Evolutionary conservation across 1,284 basidiomycete genomes (phyloP), one percentile per base, ranked within the genome.

Genomic region (Earliella scabrosa): DNA sequence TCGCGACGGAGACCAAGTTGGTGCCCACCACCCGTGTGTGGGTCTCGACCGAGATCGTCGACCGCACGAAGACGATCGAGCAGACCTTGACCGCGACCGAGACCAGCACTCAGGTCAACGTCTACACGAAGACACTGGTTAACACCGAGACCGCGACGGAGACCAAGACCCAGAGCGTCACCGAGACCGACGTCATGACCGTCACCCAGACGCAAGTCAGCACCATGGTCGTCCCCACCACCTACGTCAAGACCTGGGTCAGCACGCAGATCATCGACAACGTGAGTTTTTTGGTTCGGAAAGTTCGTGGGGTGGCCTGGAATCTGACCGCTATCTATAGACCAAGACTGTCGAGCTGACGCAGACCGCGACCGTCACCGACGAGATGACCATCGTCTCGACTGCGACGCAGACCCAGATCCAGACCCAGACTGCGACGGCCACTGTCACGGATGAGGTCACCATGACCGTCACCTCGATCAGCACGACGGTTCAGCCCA

Each of bases 1-100:
- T 80, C 59, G 73, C 78, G 66, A 87, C 86, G 3, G 83, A 82
- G 13, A 75, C 81, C 24, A 69, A 81, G 68, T 70, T 82, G 29
- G 73, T 83, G 32, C 84, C 83, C 45, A 87, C 86, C 31, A 87
- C 86, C 18, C 77, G 79, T 44, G 77, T 86, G 43, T 87, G 79
- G 78, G 77, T 85, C 20, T 87, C 85, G 11, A 88, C 86, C 20
- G 80, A 87, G 70, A 73, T 81, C 66, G 77, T 85, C 63, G 82
- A 87, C 73, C 72, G 77, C 50, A 87, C 85, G 54, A 71, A 79
- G 70, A 78, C 73, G 18, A 36, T 80, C 54, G 78, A 83, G 60
- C 80, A 86, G 69, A 86, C 83, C 34, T 71, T 84, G 63, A 87
- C 84, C 59, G 81, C 81, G 14, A 86, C 84, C 44, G 78, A 84